Base-by-base conservation (phyloP, 129 eudicot genomes). In the Ambrosia trifida region DNA sequence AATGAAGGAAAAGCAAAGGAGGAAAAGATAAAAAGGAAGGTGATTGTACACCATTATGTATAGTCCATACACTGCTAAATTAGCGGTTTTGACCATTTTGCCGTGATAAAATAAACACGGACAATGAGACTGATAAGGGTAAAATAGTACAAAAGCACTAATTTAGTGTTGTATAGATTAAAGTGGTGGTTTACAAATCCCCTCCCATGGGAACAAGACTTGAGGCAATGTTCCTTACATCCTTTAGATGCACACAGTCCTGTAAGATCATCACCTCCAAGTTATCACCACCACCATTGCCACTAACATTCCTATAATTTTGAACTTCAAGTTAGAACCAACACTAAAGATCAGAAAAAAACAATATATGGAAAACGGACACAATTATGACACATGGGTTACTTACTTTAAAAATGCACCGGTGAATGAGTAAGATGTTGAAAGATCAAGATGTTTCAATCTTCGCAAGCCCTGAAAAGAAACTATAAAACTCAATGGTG, bases 241-340 rank as follows among this genome's bases (percentile, higher is more conserved):
- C 91, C 81, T 87, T 91, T 46, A 91, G 81, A 82, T 88, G 96
- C 88, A 88, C 82, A 66, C 95, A 88, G 73, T 91, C 97, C 10
- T 90, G 84, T 70, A 91, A 80, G 51, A 88, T 76, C 78, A 91
- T 68, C 70, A 83, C 88, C 83, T 91, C 97, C 82, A 91, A 73
- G 16, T 71, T 69, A 74, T 79, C 84, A 31, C 85, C 92, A 58
- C 95, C 89, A 51, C 95, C 86, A 64, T 78, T 51, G 13, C 32
- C 72, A 63, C 72, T 32, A 75, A 85, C 86, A 67, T 84, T 88
- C 78, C 97, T 91, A 66, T 11, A 57, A 16, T 14, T 64, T 45
- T 19, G 18, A 83, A 66, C 31, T 52, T 54, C 11, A 60, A 28
- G 38, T 41, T 38, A 75, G 14, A 30, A 28, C 51, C 31, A 32